Base-by-base conservation (phyloP, 148 eudicot species). In the Vaccinium vitisidaea region DNA sequence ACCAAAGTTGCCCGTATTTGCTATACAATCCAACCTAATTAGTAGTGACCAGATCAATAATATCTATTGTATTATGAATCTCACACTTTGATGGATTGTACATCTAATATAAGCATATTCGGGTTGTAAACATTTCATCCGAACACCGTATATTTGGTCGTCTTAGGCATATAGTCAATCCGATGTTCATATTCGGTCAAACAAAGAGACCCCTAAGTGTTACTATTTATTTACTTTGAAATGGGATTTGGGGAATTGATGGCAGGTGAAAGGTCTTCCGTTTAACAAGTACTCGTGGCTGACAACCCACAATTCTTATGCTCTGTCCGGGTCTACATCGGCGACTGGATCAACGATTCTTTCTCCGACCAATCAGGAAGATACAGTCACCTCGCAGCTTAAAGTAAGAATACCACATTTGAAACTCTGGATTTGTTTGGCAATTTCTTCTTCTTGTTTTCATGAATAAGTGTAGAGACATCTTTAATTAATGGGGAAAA, bases 241-340 rank as follows among this genome's bases (percentile, higher is more conserved):
- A 43, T 43, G 46, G 46, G 55, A 55, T 75, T 73, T 55, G 39
- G 36, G 65, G 67, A 30, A 36, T 79, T 83, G 78, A 48, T 23
- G 69, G 49, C 27, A 95, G 98, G 98, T 93, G 36, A 93, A 89
- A 83, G 95, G 94, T 32, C 84, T 95, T 63, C 91, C 98, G 18
- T 95, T 92, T 80, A 95, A 95, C 85, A 88, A 84, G 39, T 95
- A 95, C 83, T 89, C 98, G 81, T 95, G 98, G 98, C 86, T 95
- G 75, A 95, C 98, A 83, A 94, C 93, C 43, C 98, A 96, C 87
- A 96, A 96, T 58, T 88, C 98, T 2, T 96, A 75, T 86, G 98
- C 99, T 27, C 65, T 87, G 5, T 77, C 91, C 27, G 97, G 96
- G 39, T 70, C 84, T 11, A 92, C 77, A 53, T 95, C 99, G 0